A percentile compares a stretch with the other conserved stretches of the same genome.
phyloP scores from a whole-genome alignment of 768 basidiomycete genomes.

The Leccinum disarticulatum region DNA sequence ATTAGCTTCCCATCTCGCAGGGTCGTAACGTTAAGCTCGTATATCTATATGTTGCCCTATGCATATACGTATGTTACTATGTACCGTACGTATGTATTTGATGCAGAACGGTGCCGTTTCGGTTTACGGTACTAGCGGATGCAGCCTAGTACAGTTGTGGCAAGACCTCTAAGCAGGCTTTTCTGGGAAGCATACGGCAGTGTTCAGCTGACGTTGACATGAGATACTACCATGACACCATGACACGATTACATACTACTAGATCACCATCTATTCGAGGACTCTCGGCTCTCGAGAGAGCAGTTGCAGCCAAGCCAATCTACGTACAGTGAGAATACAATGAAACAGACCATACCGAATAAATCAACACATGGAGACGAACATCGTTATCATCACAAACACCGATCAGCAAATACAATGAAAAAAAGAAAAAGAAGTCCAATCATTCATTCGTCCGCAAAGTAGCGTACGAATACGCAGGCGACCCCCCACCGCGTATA shows the following conservation, averaged over 20 bases:
- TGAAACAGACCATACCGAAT: constrained; percentile 11
- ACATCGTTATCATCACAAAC: not conserved
- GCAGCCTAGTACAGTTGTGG: not conserved
- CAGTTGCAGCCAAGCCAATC: constrained; percentile 1
- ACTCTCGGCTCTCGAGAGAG: not conserved
- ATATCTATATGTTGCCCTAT: not conserved
- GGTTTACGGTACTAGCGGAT: not conserved
- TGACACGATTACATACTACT: not conserved
- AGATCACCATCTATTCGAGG: not conserved
- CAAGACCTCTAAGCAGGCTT: not conserved
- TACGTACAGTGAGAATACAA: constrained; percentile 8
- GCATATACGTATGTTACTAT: not conserved
- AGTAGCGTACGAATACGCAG: constrained; percentile 20
- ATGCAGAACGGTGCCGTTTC: not conserved
- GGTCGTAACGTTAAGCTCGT: not conserved
- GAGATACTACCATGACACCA: not conserved
- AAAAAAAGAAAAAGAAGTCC: not conserved
- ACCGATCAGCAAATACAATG: not conserved
- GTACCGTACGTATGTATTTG: not conserved
- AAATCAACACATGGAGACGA: constrained; percentile 1
- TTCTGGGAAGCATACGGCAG: not conserved
- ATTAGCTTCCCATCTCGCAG: not conserved
- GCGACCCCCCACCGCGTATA: constrained; percentile 14
- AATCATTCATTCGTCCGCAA: constrained; percentile 16
- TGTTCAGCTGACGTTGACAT: not conserved